Conservation (phyloP, 179 eudicot genomes). For the Heliamphora pulchella region DNA sequence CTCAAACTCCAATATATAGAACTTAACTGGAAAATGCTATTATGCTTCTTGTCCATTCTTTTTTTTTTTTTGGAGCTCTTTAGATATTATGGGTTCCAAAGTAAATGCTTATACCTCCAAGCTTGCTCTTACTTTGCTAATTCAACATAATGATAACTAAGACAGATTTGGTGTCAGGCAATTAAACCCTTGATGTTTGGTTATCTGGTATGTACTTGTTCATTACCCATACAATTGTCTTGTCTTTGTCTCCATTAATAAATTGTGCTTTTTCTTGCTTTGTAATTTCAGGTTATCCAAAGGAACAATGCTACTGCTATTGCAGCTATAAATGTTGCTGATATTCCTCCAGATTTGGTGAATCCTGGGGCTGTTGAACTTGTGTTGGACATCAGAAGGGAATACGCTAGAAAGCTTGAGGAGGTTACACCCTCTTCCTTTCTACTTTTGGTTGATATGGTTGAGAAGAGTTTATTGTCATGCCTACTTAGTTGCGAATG, state of each 20-base stretch:
- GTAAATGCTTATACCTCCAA: neutral
- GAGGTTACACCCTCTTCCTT: slow-evolving; percentile 39
- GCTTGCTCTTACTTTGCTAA: neutral
- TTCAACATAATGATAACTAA: neutral
- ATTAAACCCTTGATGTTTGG: neutral
- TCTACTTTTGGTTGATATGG: neutral
- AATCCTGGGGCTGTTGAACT: slow-evolving; percentile 47
- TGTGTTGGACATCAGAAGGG: slow-evolving; percentile 63
- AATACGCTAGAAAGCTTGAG: slow-evolving; percentile 68
- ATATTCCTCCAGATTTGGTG: slow-evolving; percentile 44
- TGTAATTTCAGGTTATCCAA: slow-evolving; percentile 36
- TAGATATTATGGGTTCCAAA: too few species aligned
- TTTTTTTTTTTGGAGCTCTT: too few species aligned
- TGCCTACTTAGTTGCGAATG: neutral
- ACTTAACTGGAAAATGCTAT: too few species aligned
- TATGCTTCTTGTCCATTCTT: too few species aligned
- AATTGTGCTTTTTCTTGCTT: neutral
- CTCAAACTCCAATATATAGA: too few species aligned
- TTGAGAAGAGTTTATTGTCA: neutral
- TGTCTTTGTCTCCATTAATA: neutral
- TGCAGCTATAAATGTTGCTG: slow-evolving; percentile 31
- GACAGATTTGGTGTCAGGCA: neutral
- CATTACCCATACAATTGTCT: neutral
- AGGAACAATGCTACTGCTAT: slow-evolving; percentile 34
- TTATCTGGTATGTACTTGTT: neutral